Conservation (phyloP, 208 protist species). For the Lotmaria passim region DNA sequence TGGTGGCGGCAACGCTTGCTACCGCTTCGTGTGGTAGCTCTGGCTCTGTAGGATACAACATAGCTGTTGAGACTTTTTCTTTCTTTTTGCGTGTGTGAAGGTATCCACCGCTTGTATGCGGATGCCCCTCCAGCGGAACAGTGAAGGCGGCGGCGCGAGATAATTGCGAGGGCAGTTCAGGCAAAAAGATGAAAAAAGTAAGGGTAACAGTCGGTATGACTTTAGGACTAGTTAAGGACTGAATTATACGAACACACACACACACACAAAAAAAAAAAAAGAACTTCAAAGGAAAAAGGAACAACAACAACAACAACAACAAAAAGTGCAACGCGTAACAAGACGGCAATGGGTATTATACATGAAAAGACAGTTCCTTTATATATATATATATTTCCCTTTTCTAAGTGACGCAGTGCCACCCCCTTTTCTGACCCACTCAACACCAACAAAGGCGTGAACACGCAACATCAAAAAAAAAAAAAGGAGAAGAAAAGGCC, state of each 20-base stretch:
- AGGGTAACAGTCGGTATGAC: too few species aligned
- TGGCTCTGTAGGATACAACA: conserved; percentile 3
- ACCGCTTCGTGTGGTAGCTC: not conserved
- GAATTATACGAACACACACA: not conserved
- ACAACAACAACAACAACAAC: not conserved
- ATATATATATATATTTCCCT: not conserved
- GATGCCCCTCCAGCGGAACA: too few species aligned
- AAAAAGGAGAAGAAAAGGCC: too few species aligned
- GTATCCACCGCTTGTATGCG: not conserved
- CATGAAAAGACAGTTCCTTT: not conserved
- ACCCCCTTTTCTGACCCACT: too few species aligned
- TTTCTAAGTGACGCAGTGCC: too few species aligned
- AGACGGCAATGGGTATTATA: not conserved
- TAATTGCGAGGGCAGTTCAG: too few species aligned
- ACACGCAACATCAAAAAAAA: not conserved
- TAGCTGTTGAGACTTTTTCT: too few species aligned
- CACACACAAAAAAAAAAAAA: not conserved
- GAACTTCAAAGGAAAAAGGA: not conserved
- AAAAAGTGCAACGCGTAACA: too few species aligned
- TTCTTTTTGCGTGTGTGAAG: not conserved
- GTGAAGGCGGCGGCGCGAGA: too few species aligned
- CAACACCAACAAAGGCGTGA: too few species aligned
- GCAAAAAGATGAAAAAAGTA: too few species aligned
- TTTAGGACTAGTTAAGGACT: too few species aligned
- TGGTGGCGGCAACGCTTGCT: not conserved